Base-by-base conservation (phyloP, 441 rosid genomes). In the Breynia disticha region DNA sequence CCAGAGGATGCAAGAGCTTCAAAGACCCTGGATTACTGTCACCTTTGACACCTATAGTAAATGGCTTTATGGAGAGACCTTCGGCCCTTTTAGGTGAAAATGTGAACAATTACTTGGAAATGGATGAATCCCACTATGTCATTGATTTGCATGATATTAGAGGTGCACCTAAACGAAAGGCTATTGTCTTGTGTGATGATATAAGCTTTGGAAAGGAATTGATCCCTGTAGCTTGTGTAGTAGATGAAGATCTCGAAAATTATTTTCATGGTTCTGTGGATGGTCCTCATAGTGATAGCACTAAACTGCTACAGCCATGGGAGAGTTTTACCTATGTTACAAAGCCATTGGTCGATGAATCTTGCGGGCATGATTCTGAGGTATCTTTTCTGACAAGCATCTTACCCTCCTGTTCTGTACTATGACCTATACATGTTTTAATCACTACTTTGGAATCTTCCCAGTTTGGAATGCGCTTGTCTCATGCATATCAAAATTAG, bases 121-220 rank as follows among this genome's bases (percentile, higher is more conserved):
- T 78, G 57, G 99, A 94, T 59, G 99, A 94, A 74, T 75, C 81
- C 67, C 99, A 94, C 70, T 87, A 64, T 65, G 68, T 94, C 53
- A 76, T 94, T 57, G 83, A 82, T 59, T 72, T 65, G 52, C 72
- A 76, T 59, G 81, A 85, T 69, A 64, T 85, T 45, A 78, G 78
- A 61, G 76, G 63, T 52, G 73, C 68, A 49, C 76, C 80, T 13
- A 54, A 54, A 35, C 77, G 62, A 50, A 83, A 79, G 66, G 71
- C 71, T 20, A 52, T 57, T 22, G 65, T 85, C 62, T 60, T 94
- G 74, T 90, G 87, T 65, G 60, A 67, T 56, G 99, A 94, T 72
- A 74, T 94, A 73, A 90, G 96, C 85, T 80, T 72, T 57, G 99
- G 97, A 53, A 74, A 71, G 72, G 99, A 94, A 74, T 54, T 77